phyloP scores from a whole-genome alignment of 257 asterid genomes.

The Solanum microdontum region DNA sequence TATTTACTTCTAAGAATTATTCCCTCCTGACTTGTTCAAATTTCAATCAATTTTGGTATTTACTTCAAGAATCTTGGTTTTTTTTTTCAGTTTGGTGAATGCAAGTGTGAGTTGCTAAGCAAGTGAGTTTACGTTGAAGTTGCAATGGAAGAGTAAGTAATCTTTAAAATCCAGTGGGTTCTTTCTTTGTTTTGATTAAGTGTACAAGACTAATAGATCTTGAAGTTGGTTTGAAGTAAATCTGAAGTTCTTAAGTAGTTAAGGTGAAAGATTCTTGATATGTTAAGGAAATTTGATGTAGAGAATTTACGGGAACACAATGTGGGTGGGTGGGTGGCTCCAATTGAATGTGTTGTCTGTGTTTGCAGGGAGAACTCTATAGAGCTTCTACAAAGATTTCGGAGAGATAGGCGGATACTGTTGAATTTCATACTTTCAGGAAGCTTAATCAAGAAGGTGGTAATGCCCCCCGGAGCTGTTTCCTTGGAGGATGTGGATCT shows the following conservation, averaged over 20 bases:
- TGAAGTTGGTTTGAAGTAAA: neutral
- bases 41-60: neutral
- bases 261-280: neutral
- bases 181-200: neutral
- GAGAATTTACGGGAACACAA: neutral
- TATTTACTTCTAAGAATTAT: neutral
- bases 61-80: neutral
- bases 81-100: neutral
- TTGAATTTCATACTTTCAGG: constrained; percentile 78
- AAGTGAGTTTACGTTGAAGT: neutral
- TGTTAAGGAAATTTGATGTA: neutral
- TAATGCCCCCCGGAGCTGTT: constrained; percentile 98
- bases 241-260: neutral
- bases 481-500: constrained; percentile 95
- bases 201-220: neutral
- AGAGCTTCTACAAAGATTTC: constrained; percentile 73
- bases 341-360: neutral
- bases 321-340: neutral
- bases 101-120: neutral
- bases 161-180: neutral
- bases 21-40: neutral
- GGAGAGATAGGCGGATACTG: constrained; percentile 79
- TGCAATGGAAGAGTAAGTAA: constrained; percentile 2
- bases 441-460: constrained; percentile 80
- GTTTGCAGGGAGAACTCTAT: constrained; percentile 55